Evolutionary conservation across 306 rosid genomes (phyloP), one percentile per base, ranked within the genome.

Genomic region (Hylodesmum podocarpum): DNA sequence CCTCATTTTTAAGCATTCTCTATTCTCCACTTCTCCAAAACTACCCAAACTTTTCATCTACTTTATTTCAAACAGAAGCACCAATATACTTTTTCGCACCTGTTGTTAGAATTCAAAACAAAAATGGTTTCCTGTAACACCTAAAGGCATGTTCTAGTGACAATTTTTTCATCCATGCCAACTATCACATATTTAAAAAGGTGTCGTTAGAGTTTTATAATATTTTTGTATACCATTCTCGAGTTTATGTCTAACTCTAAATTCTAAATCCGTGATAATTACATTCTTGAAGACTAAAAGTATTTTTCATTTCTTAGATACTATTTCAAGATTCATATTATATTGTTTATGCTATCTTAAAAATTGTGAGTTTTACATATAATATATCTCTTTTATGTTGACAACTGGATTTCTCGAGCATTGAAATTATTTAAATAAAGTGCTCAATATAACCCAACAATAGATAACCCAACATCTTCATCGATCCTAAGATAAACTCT

Each of bases 1-100:
- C 39, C 18, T 80, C 70, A 53, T 66, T 39, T 16, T 43, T 12
- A 65, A 12, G 75, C 75, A 27, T 29, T 31, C 70, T 73, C 84
- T 21, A 72, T 79, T 72, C 25, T 72, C 79, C 72, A 59, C 65
- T 59, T 70, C 69, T 72, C 65, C 53, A 47, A 72, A 79, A 18
- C 70, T 46, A 10, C 63, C 34, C 33, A 21, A n/a, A 65, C 29
- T 73, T 64, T 40, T 73, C 64, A 29, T 31, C 40, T 28, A 0
- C 58, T 65, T 37, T 72, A 6, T 40, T 27, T 21, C 4, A 15
- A 66, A 80, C 78, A 80, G 29, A 64, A 31, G 39, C 34, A 37
- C 19, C 54, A 9, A 8, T 10, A 61, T 15, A 63, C 40, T 51
- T 19, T 63, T 64, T 9, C 33, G 43, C 27, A 39, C n/a, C 2